Evolutionary conservation across 2,329 filamentous ascomycete species (phyloP).

Genomic region (Bipolaris zeicola): DNA sequence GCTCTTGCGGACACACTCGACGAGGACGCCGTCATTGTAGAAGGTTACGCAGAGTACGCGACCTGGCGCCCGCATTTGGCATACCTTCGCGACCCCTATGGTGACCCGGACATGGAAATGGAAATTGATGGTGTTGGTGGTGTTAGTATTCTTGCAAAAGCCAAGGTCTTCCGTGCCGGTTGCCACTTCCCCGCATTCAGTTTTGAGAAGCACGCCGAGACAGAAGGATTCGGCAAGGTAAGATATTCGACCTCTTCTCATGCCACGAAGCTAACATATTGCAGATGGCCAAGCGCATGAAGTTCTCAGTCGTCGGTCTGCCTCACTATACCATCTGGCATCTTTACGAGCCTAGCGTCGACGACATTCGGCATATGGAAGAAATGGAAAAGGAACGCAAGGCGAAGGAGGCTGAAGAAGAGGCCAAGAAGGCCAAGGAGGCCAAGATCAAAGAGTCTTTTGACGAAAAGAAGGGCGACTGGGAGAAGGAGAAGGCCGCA

Average conservation of each 20-base stretch:
- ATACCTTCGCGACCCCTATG: conserved; percentile 94
- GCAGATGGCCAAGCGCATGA: conserved; percentile 96
- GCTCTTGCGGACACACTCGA: conserved; percentile 93
- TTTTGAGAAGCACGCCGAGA: conserved; percentile 98
- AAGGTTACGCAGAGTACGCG: conserved; percentile 97
- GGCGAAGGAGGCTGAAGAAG: conserved; percentile 79
- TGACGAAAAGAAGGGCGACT: conserved; percentile 75
- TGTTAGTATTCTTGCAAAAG: conserved; percentile 96
- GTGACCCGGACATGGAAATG: conserved; percentile 99
- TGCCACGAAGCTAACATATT: conserved; percentile 30
- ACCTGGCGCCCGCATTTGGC: conserved; percentile 97
- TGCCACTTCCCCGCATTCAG: conserved; percentile 98
- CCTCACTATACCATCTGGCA: conserved; percentile 99
- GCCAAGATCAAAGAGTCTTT: conserved; percentile 84
- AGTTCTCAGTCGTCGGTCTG: conserved; percentile 90
- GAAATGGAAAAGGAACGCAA: conserved; percentile 92
- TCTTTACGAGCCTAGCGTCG: conserved; percentile 97
- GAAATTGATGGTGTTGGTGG: conserved; percentile 97
- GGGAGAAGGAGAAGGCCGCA: conserved; percentile 86
- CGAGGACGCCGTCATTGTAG: conserved; percentile 97
- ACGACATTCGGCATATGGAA: conserved; percentile 97
- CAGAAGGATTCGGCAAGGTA: conserved; percentile 98
- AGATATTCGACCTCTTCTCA: conserved; percentile 20
- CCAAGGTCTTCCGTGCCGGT: conserved; percentile 89
- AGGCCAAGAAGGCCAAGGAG: conserved; percentile 71